Conservation (phyloP, 2,329 filamentous ascomycete genomes). For the Fusarium agapanthi region DNA sequence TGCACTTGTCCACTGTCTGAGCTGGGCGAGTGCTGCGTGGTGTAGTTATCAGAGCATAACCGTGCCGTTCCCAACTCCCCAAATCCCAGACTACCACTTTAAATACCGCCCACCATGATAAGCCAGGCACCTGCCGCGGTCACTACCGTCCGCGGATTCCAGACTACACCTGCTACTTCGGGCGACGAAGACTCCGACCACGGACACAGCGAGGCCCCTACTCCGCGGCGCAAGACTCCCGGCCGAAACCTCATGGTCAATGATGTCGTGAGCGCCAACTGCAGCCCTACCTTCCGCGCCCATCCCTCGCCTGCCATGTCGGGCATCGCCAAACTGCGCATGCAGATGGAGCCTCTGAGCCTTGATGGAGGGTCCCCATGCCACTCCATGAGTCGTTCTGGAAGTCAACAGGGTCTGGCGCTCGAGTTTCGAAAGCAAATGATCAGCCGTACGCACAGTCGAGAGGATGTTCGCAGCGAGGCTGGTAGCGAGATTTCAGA, state of each 20-base stretch:
- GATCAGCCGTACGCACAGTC: conserved; percentile 64
- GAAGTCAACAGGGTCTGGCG: conserved; percentile 49
- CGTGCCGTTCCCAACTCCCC: conserved; percentile 23
- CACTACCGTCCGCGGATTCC: conserved; percentile 66
- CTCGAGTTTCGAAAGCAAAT: conserved; percentile 61
- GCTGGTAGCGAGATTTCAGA: conserved; percentile 71
- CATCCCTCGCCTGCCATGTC: conserved; percentile 65
- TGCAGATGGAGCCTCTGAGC: conserved; percentile 81
- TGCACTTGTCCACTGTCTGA: conserved; percentile 26
- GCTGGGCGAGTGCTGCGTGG: conserved; percentile 29
- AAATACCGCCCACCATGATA: conserved; percentile 52
- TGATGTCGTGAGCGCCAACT: conserved; percentile 70
- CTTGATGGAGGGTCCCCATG: conserved; percentile 66
- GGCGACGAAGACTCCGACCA: conserved; percentile 67
- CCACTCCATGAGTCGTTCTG: conserved; percentile 64
- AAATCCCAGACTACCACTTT: conserved; percentile 7
- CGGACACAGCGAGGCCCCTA: conserved; percentile 51
- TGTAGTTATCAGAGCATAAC: conserved; percentile 28
- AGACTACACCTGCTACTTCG: conserved; percentile 61
- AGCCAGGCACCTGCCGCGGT: conserved; percentile 58
- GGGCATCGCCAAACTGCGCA: conserved; percentile 83
- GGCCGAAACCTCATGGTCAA: conserved; percentile 58
- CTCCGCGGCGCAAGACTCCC: conserved; percentile 48
- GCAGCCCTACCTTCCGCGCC: conserved; percentile 67
- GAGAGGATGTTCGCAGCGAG: conserved; percentile 63